Conservation (phyloP, 805 yeast genomes). For the Lipomyces yamanashiensis region DNA sequence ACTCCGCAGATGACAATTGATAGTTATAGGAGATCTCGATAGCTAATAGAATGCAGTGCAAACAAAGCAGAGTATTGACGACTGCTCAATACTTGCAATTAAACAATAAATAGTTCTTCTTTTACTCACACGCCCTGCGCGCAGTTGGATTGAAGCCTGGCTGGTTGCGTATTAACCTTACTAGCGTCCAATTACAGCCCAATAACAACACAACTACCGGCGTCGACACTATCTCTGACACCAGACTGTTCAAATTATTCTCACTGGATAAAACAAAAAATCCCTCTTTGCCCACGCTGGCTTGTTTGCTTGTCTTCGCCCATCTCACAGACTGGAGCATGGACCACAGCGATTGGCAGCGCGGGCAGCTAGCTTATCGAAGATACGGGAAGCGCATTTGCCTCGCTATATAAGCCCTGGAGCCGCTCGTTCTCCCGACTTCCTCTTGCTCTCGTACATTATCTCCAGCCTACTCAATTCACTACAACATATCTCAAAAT, state of each 20-base stretch:
- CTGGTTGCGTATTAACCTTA: no score
- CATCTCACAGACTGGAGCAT: neutral
- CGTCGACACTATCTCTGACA: no score
- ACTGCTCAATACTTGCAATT: no score
- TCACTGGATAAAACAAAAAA: no score
- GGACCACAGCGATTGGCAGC: neutral
- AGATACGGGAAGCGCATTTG: neutral
- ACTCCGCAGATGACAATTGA: neutral
- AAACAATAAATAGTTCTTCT: no score
- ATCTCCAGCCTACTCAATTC: neutral
- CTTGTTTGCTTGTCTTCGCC: neutral
- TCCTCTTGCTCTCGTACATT: neutral
- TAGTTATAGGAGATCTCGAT: neutral
- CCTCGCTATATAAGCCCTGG: neutral
- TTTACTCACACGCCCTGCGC: no score
- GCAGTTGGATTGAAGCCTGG: no score
- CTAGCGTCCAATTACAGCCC: no score
- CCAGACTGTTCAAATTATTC: no score
- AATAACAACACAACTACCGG: no score
- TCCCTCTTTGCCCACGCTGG: no score
- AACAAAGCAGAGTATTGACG: no score
- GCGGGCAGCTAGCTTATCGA: slow-evolving; percentile 1
- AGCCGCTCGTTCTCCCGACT: neutral
- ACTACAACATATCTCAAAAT: slow-evolving; percentile 10
- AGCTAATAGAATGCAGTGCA: neutral